phyloP scores from a whole-genome alignment of 2,329 filamentous ascomycete species.

The Leptographium procerum region DNA sequence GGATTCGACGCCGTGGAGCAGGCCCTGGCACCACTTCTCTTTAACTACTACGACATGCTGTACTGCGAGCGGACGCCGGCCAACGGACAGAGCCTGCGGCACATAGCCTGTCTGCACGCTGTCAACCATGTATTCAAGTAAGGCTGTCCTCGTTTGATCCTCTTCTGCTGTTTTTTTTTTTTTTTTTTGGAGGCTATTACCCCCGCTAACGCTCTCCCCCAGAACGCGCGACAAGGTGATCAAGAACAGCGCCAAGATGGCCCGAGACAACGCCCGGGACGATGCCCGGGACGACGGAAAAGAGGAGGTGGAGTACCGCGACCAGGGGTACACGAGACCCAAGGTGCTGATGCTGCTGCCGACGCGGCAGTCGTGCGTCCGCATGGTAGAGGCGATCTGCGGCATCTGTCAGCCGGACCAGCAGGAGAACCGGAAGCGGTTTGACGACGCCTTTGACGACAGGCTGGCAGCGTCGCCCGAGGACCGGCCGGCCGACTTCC shows the following conservation, averaged over 20 bases:
- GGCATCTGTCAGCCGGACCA: conserved; percentile 72
- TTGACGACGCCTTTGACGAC: conserved; percentile 70
- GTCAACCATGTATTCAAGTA: conserved; percentile 87
- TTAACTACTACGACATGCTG: conserved; percentile 72
- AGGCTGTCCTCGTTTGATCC: too few species aligned
- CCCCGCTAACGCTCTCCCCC: background rate
- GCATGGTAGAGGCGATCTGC: conserved; percentile 66
- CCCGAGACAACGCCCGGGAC: conserved; percentile 58
- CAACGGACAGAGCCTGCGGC: conserved; percentile 59
- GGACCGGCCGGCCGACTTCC: conserved; percentile 76
- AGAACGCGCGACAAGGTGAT: conserved; percentile 80
- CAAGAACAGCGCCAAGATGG: conserved; percentile 77
- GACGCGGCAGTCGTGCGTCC: conserved; percentile 75
- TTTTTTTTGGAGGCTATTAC: background rate
- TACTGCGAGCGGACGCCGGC: conserved; percentile 59
- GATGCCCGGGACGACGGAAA: conserved; percentile 42
- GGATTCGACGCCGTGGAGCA: conserved; percentile 52
- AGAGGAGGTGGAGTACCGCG: conserved; percentile 62
- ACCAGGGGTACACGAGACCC: conserved; percentile 91
- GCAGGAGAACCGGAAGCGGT: conserved; percentile 89
- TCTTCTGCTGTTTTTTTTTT: conserved; percentile 1
- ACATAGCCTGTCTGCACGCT: conserved; percentile 67
- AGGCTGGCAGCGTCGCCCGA: conserved; percentile 35
- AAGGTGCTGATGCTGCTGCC: conserved; percentile 87
- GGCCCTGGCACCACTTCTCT: conserved; percentile 58